These are phyloP conservation scores for Fusarium bulbicola DNA, from an alignment of 2,329 filamentous ascomycete genomes.

Conservation along the genomic window DNA sequence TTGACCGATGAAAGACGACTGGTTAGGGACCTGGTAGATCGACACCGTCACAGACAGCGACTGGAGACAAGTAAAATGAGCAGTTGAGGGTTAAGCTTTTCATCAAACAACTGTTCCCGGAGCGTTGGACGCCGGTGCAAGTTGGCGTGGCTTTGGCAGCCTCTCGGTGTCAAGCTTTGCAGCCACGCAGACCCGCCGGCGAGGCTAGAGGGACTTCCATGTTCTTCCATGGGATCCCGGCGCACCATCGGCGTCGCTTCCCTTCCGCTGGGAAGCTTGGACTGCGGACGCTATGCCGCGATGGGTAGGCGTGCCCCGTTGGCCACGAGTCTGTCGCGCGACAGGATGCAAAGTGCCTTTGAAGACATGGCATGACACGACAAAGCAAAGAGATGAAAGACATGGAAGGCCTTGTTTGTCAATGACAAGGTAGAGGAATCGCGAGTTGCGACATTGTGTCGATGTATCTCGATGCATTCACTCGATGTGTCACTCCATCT, in stretches of 20 bases:
- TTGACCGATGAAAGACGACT: conserved; percentile 19
- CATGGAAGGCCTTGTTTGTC: neutral
- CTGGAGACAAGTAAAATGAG: conserved; percentile 37
- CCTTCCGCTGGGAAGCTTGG: conserved; percentile 37
- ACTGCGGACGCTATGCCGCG: conserved; percentile 37
- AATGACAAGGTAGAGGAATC: neutral
- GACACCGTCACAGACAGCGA: conserved; percentile 11
- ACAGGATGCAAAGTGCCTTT: conserved; percentile 3
- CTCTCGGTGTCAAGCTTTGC: conserved; percentile 18
- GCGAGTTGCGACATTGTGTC: neutral
- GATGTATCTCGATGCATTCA: conserved; percentile 15
- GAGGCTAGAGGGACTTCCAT: conserved; percentile 38
- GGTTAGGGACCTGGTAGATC: conserved; percentile 24
- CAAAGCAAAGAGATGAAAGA: conserved; percentile 3
- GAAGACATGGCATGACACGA: conserved; percentile 10
- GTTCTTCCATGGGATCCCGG: conserved; percentile 35
- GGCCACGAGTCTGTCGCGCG: conserved; percentile 30
- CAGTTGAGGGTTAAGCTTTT: conserved; percentile 34
- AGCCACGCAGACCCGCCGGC: conserved; percentile 22
- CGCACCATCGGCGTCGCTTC: conserved; percentile 35
- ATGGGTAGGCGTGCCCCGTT: conserved; percentile 35
- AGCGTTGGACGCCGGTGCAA: conserved; percentile 32
- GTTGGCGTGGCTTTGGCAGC: conserved; percentile 19
- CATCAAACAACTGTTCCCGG: conserved; percentile 26
- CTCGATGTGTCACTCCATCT: conserved; percentile 20